Evolutionary conservation across 2,329 filamentous ascomycete genomes (phyloP), one percentile per base, ranked within the genome.

Genomic region (Pestalotiopsis sp.): DNA sequence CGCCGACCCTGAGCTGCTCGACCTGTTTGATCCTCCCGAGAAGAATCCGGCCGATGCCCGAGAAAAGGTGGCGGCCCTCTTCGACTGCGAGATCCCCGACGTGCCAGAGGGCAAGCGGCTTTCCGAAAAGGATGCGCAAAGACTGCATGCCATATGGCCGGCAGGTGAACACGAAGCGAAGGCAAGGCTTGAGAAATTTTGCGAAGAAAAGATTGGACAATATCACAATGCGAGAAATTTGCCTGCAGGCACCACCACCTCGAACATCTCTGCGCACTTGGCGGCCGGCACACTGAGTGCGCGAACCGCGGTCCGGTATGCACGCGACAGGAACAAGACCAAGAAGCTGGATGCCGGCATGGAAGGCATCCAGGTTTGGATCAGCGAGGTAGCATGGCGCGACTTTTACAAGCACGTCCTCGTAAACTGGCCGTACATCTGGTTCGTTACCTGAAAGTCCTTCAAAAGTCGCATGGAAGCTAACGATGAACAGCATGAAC

Each of bases 371-470:
- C 83, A 87, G 64, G 84, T 85, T 0, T 97, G 93, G 93, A 93
- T 96, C 71, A 90, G 90, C 66, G 93, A 97, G 78, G 85, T 97
- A 3, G 93, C 93, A 0, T 96, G 93, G 93, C 85, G 93, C 14
- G 93, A 97, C 75, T 97, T 97, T 75, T 97, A 97, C 81, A 93
- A 91, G 75, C 93, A 96, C 77, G 92, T 97, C 3, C 81, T 97
- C 4, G 92, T 91, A 0, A 83, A 95, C 70, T 97, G 93, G 93
- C 95, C 95, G 0, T 95, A 94, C 74, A 84, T 94, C 6, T 93
- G 91, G 90, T 90, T 80, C 76, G 85, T 13, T 3, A 12, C 78
- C 31, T 14, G 36, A 4, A 23, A 11, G 56, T 60, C 59, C 67
- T 38, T 58, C 31, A 63, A 14, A 41, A 20, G 27, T 27, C 36